Evolutionary conservation across 768 basidiomycete genomes (phyloP), one percentile per base, ranked within the genome.

Genomic region (Gloeopeniophorella convolvens): DNA sequence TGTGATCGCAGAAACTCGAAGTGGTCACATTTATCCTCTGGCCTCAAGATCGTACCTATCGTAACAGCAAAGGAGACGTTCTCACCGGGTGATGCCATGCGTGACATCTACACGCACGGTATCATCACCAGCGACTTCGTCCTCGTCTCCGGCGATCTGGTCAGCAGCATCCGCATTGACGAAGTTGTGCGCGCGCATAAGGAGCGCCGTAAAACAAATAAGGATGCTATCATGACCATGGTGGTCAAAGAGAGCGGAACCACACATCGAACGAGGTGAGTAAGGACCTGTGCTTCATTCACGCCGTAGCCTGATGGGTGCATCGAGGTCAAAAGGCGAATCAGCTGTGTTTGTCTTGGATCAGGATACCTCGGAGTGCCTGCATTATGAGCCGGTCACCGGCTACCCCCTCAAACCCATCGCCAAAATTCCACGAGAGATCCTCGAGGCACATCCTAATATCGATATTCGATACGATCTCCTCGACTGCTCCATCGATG

Each of bases 191-290:
- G 83, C 39, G 80, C 79, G 56, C 95, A 97, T 72, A 92, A 86
- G 73, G 87, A 88, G 65, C 72, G 92, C 43, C 74, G 91, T 54
- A 85, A 83, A 66, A 78, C 73, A 52, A 90, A 94, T 67, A 89
- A 90, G 71, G 89, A 97, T 64, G 89, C 86, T 32, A 91, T 93
- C 62, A 93, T 99, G 91, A 93, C 92, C 23, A 91, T 98, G 74
- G 91, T 90, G 12, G 86, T 89, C 50, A 89, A 89, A 67, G 82
- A 86, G 67, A 80, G 80, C 58, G 85, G 85, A 12, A 74, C 73
- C 7, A 68, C 64, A 54, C 89, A 89, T 68, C 72, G 86, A 41
- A 87, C 87, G 41, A 79, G 84, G 89, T 86, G 57, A 46, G 78
- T 66, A 15, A 40, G 18, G 40, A 16, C 42, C 35, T 47, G 34